A percentile compares a stretch with the other conserved stretches of the same genome.
Conservation (phyloP, 1,284 basidiomycete species). For the Rhodofomes roseus region DNA sequence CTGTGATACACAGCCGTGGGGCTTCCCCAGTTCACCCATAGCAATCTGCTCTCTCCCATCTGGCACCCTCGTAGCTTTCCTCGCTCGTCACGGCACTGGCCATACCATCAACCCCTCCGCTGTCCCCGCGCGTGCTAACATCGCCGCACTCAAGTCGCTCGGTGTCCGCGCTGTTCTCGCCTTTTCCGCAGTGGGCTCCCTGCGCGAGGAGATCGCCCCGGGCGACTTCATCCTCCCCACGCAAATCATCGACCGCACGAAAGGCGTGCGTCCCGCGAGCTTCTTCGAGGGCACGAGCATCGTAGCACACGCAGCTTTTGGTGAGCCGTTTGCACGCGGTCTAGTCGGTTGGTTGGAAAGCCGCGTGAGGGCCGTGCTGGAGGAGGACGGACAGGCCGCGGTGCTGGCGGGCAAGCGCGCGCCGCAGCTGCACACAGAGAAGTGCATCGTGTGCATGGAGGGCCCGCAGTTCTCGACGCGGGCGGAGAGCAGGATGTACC, state of each 20-base stretch:
- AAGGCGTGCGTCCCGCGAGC: constrained; percentile 80
- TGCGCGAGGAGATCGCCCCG: constrained; percentile 91
- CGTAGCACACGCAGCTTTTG: constrained; percentile 93
- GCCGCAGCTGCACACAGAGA: constrained; percentile 71
- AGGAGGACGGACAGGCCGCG: constrained; percentile 32
- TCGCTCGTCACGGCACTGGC: constrained; percentile 83
- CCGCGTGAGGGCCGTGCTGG: constrained; percentile 63
- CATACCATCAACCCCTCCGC: constrained; percentile 76
- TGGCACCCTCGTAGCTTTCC: constrained; percentile 82
- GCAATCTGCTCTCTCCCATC: constrained; percentile 81
- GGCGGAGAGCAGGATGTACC: constrained; percentile 94
- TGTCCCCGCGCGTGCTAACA: constrained; percentile 89
- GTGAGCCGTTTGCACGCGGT: constrained; percentile 79
- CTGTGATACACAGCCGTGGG: constrained; percentile 75
- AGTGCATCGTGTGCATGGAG: constrained; percentile 95
- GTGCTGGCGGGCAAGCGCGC: constrained; percentile 40
- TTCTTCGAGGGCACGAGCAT: constrained; percentile 85
- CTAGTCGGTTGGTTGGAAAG: constrained; percentile 70
- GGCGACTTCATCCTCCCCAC: constrained; percentile 88
- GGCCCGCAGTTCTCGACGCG: constrained; percentile 93
- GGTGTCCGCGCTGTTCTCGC: constrained; percentile 89
- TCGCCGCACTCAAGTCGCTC: constrained; percentile 90
- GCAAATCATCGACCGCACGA: constrained; percentile 97
- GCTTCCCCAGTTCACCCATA: constrained; percentile 87
- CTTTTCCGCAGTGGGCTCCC: constrained; percentile 95